These are phyloP conservation scores for Lenzites betulinus DNA, from an alignment of 768 basidiomycete genomes.

Conservation along the genomic window DNA sequence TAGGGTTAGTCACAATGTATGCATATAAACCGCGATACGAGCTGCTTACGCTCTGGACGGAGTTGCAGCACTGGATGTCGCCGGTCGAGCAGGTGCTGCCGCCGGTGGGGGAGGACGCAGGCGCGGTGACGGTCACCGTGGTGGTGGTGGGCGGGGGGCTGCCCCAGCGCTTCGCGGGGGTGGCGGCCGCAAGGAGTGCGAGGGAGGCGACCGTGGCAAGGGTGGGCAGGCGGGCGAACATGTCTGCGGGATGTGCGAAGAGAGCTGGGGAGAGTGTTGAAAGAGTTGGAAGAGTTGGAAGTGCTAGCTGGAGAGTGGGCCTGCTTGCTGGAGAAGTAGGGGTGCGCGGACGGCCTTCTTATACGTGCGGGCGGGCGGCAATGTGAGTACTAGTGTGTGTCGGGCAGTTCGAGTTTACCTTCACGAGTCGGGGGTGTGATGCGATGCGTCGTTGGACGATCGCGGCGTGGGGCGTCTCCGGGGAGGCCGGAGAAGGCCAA, in stretches of 20 bases:
- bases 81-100: slow-evolving; percentile 12
- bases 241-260: neutral
- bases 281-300: no score
- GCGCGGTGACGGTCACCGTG: slow-evolving; percentile 18
- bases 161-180: slow-evolving; percentile 4
- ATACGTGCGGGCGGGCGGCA: no score
- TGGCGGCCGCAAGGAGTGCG: neutral
- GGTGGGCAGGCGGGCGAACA: neutral
- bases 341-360: no score
- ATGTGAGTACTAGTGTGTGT: no score
- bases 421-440: no score
- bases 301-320: neutral
- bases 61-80: slow-evolving; percentile 15
- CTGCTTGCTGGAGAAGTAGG: no score
- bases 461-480: no score
- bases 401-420: no score
- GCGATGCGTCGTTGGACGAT: no score
- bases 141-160: neutral
- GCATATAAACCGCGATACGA: neutral
- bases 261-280: neutral
- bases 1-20: neutral
- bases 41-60: neutral
- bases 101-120: neutral
- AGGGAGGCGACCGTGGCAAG: neutral
- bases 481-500: no score